Base-by-base conservation (phyloP, 2,329 filamentous ascomycete species). In the Penicillium expansum region DNA sequence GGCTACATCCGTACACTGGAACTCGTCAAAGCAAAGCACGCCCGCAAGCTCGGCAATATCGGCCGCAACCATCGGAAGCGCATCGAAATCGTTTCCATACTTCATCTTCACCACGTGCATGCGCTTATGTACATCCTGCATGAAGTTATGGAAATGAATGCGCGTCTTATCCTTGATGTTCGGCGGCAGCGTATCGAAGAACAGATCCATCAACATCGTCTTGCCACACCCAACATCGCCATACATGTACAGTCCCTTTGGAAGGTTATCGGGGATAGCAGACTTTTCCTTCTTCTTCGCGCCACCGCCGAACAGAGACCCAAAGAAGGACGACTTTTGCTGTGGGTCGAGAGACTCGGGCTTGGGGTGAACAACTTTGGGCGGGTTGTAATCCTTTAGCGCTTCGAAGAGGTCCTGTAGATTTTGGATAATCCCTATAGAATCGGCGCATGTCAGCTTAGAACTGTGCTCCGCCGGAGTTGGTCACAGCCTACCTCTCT, bases 61-160 rank as follows among this genome's bases (percentile, higher is more conserved):
- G n/a, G 93, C 94, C 2, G 93, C 93, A 18, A 97, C 88, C 71
- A 95, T 94, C 0, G 93, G 93, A 43, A 97, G 84, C 0, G 86
- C 91, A 74, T 99, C 94, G 38, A 96, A 83, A 65, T 97, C 92
- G 70, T 87, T 92, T 30, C 94, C 94, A 72, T 96, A 85, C 67
- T 87, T 79, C 83, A 94, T 88, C 79, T 96, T 97, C 76, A 96
- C 87, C 71, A 86, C 86, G 78, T 97, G 94, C 67, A 97, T 79
- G 59, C 93, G 84, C 74, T 88, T 91, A 77, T 99, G 94, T 48
- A 97, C 89, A 74, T 96, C 90, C 75, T 97, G 94, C 94, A 99
- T 99, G 80, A 99, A 99, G 74, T 96, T 96, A 80, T 97, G 92
- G 76, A 99, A 99, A 79, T 99, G 94, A 69, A 99, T 97, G 47